Conservation (phyloP, 2,329 filamentous ascomycete genomes). For the Exophiala bonariae region DNA sequence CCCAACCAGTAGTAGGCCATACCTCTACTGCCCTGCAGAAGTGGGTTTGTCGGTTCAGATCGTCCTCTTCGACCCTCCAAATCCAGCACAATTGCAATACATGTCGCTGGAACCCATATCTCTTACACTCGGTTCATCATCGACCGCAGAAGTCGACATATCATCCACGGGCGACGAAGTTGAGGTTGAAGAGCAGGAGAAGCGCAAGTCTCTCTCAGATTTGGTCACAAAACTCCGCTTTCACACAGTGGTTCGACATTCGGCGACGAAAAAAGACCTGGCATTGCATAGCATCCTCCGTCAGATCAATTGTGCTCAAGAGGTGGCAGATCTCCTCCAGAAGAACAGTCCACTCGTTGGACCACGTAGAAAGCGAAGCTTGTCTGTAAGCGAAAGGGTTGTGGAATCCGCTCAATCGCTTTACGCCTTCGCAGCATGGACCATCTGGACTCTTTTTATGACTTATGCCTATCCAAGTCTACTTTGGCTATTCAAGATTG, state of each 20-base stretch:
- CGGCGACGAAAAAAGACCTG: conserved; percentile 77
- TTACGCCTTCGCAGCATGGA: conserved; percentile 28
- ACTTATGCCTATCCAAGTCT: conserved; percentile 77
- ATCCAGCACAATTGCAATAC: conserved; percentile 90
- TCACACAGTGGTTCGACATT: conserved; percentile 78
- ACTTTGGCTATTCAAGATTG: conserved; percentile 70
- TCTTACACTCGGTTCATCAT: conserved; percentile 62
- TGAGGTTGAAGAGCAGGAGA: conserved; percentile 71
- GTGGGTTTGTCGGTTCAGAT: conserved; percentile 76
- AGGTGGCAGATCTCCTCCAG: conserved; percentile 80
- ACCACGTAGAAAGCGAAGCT: conserved; percentile 73
- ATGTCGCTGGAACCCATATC: conserved; percentile 88
- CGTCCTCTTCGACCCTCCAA: conserved; percentile 83
- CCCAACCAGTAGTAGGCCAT: conserved; percentile 59
- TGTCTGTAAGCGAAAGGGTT: conserved; percentile 92
- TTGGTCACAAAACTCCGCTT: conserved; percentile 84
- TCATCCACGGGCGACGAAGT: conserved; percentile 47
- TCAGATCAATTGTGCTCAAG: conserved; percentile 94
- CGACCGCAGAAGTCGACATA: conserved; percentile 14
- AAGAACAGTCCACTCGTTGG: conserved; percentile 87
- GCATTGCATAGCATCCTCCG: conserved; percentile 79
- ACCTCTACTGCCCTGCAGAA: conserved; percentile 66
- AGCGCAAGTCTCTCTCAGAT: conserved; percentile 62
- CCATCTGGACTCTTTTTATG: conserved; percentile 67
- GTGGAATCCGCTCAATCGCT: conserved; percentile 89